phyloP scores from a whole-genome alignment of 1,139 yeast genomes.

The Pichia sp. region DNA sequence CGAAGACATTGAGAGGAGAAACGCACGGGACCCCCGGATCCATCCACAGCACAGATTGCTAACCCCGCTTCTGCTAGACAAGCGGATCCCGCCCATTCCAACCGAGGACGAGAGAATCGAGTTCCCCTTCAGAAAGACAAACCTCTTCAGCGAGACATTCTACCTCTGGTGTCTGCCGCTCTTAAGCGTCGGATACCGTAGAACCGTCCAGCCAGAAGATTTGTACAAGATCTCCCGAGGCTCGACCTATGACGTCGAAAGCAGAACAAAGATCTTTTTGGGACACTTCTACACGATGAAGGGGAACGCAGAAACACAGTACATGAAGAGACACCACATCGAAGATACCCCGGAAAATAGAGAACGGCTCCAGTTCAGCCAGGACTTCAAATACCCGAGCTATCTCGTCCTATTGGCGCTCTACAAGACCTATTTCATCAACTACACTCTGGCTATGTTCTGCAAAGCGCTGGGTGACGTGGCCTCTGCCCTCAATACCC shows the following conservation, averaged over 20 bases:
- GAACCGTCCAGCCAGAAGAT: slow-evolving; percentile 64
- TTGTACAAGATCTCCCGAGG: slow-evolving; percentile 50
- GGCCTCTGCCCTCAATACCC: slow-evolving; percentile 47
- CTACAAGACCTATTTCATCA: slow-evolving; percentile 51
- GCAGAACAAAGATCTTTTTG: slow-evolving; percentile 38
- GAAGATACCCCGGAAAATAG: slow-evolving; percentile 26
- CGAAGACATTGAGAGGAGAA: slow-evolving; percentile 20
- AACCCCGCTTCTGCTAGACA: slow-evolving; percentile 23
- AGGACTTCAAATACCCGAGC: slow-evolving; percentile 37
- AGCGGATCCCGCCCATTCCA: slow-evolving; percentile 37
- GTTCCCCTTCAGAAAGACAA: slow-evolving; percentile 39
- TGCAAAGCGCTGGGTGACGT: slow-evolving; percentile 46
- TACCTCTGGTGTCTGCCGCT: slow-evolving; percentile 61
- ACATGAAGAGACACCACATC: slow-evolving; percentile 28
- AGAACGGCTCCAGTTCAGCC: slow-evolving; percentile 21
- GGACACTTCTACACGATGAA: slow-evolving; percentile 37
- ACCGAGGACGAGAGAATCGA: slow-evolving; percentile 44
- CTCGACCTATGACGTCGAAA: slow-evolving; percentile 42
- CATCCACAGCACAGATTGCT: slow-evolving; percentile 26
- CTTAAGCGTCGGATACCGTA: slow-evolving; percentile 57
- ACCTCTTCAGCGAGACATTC: slow-evolving; percentile 36
- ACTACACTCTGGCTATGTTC: slow-evolving; percentile 42
- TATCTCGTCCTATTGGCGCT: slow-evolving; percentile 42
- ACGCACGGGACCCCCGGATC: slow-evolving; percentile 16
- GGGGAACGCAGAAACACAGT: slow-evolving; percentile 29